A percentile compares a stretch with the other conserved stretches of the same genome.
phyloP scores from a whole-genome alignment of 2,329 filamentous ascomycete genomes.

The Cordyceps farinosa region DNA sequence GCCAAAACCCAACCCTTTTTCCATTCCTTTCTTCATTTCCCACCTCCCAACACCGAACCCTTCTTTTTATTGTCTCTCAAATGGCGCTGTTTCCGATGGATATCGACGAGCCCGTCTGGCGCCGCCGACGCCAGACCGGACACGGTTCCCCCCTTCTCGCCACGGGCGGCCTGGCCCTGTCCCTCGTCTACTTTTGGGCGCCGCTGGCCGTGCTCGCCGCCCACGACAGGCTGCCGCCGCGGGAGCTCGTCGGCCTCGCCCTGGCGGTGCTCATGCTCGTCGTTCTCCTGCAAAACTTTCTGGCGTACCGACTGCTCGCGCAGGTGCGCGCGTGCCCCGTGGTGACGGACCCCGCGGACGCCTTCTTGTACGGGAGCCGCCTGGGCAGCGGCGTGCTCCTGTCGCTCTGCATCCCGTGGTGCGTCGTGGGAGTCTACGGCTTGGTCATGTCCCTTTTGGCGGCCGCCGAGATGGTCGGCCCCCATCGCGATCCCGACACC shows the following conservation, averaged over 20 bases:
- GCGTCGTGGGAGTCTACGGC: neutral
- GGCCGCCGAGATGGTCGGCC: neutral
- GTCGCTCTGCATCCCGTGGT: slow-evolving; percentile 5
- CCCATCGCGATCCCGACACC: neutral
- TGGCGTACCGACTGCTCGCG: neutral
- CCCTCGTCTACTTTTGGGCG: slow-evolving; percentile 8
- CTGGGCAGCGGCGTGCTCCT: neutral
- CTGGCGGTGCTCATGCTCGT: neutral
- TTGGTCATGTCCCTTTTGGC: neutral
- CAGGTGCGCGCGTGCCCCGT: neutral
- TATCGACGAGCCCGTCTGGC: neutral
- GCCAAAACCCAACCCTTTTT: no score
- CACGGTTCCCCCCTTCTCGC: neutral
- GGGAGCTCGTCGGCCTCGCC: neutral
- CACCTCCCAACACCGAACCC: no score
- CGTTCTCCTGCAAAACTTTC: slow-evolving; percentile 5
- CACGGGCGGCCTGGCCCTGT: neutral
- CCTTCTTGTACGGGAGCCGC: slow-evolving; percentile 9
- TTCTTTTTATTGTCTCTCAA: no score
- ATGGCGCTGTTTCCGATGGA: slow-evolving; percentile 1
- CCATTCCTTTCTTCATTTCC: no score
- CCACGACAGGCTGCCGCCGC: neutral
- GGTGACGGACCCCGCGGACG: neutral
- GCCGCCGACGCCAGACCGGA: neutral
- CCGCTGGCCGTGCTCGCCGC: neutral